Percentiles rank a stretch among this genome's conserved stretches.
Evolutionary conservation across 176 grass and related monocot genomes (phyloP).

Genomic region (Thinopyrum elongatum): DNA sequence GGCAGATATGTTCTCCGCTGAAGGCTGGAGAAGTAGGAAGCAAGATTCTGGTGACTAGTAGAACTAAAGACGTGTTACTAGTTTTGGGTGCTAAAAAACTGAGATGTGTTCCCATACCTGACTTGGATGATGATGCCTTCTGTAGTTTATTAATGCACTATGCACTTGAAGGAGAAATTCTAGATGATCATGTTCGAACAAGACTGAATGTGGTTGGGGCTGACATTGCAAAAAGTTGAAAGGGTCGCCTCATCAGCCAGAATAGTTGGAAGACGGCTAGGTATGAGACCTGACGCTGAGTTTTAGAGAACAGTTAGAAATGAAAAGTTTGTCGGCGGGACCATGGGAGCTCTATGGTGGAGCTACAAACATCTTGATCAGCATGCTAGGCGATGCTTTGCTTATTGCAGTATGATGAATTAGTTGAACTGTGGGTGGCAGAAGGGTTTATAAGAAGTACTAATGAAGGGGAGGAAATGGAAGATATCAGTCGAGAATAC

Average conservation of each 20-base stretch:
- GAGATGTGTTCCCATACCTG: not conserved
- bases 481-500: conserved; percentile 11
- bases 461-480: conserved; percentile 10
- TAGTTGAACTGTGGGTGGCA: conserved; percentile 46
- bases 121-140: conserved; percentile 1
- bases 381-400: conserved; percentile 31
- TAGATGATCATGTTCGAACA: not conserved
- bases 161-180: conserved; percentile 4
- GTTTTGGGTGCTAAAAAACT: not conserved
- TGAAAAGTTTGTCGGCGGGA: not conserved
- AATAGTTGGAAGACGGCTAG: not conserved
- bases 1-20: conserved; percentile 6
- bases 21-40: conserved; percentile 4
- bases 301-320: conserved; percentile 25
- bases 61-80: not conserved
- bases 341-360: conserved; percentile 11
- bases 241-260: not conserved
- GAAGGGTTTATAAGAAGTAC: conserved; percentile 31
- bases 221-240: not conserved
- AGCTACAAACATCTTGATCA: conserved; percentile 35
- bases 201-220: not conserved
- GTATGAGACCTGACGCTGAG: not conserved
- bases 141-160: conserved; percentile 30
- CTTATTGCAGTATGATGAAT: conserved; percentile 26
- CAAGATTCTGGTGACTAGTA: conserved; percentile 39